A percentile compares a stretch with the other conserved stretches of the same genome.
Conservation (phyloP, 805 yeast species). For the Blastobotrys parvus region DNA sequence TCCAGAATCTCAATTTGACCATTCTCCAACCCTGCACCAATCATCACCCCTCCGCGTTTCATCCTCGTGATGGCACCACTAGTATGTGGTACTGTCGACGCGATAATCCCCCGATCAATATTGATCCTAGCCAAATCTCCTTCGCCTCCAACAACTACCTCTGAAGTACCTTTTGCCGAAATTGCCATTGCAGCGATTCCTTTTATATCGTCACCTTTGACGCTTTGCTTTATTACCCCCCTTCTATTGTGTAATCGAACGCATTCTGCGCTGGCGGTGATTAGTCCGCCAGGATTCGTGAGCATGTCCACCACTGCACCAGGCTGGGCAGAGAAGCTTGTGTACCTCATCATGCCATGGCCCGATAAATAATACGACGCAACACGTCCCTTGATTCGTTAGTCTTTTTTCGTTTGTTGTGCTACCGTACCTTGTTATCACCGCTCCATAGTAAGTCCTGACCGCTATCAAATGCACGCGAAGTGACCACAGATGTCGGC, state of each 20-base stretch:
- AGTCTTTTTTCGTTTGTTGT: background rate
- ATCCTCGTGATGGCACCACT: conserved; percentile 23
- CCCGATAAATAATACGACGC: conserved; percentile 34
- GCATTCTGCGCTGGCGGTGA: conserved; percentile 45
- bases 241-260: conserved; percentile 48
- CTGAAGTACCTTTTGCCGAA: conserved; percentile 23
- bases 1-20: conserved; percentile 31
- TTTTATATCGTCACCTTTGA: conserved; percentile 19
- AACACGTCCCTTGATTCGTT: conserved; percentile 28
- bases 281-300: conserved; percentile 47
- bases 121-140: conserved; percentile 27
- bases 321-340: conserved; percentile 47
- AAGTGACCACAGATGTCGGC: conserved; percentile 12
- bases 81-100: conserved; percentile 7
- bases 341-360: conserved; percentile 44
- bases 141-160: conserved; percentile 28
- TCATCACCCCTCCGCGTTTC: conserved; percentile 23
- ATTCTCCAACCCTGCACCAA: conserved; percentile 28
- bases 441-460: conserved; percentile 83
- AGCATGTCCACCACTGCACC: conserved; percentile 44
- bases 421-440: conserved; percentile 48
- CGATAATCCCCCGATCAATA: conserved; percentile 30
- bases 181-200: conserved; percentile 22
- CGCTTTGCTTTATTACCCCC: conserved; percentile 39
- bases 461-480: conserved; percentile 54